These are phyloP conservation scores for Berkeleyomyces rouxiae DNA, from an alignment of 2,329 filamentous ascomycete species.

Conservation along the genomic window DNA sequence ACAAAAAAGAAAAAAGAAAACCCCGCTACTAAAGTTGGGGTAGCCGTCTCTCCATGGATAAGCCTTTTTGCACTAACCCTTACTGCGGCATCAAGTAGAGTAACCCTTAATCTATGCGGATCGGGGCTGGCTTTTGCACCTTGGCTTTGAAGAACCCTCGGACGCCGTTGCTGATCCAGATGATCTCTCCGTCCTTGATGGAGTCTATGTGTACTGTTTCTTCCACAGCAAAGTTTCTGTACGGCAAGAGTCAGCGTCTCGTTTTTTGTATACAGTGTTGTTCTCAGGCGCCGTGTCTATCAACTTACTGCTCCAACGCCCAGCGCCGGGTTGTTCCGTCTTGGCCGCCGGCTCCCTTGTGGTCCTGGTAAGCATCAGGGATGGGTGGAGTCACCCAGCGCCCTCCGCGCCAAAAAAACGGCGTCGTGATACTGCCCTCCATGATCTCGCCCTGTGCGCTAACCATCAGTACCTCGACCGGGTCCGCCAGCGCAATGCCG, in stretches of 20 bases:
- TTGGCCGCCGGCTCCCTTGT: conserved; percentile 53
- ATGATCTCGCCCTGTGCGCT: conserved; percentile 52
- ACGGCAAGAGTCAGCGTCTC: background rate
- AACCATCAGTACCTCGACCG: conserved; percentile 58
- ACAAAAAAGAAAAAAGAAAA: background rate
- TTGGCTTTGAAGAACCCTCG: conserved; percentile 52
- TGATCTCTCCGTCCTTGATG: conserved; percentile 54
- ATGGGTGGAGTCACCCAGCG: conserved; percentile 69
- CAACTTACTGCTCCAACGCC: conserved; percentile 50
- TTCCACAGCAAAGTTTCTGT: conserved; percentile 46
- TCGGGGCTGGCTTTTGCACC: conserved; percentile 16
- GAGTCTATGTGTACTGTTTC: conserved; percentile 41
- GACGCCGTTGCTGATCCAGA: conserved; percentile 81
- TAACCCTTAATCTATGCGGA: background rate
- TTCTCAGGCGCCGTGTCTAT: background rate
- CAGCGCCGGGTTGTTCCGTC: conserved; percentile 68
- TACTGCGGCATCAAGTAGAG: background rate
- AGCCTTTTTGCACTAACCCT: background rate
- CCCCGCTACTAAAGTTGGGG: too few species aligned
- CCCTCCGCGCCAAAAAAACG: conserved; percentile 59
- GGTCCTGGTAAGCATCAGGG: conserved; percentile 21
- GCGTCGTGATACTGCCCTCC: conserved; percentile 70
- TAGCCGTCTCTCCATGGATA: background rate
- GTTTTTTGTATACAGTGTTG: background rate
- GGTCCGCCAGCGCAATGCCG: conserved; percentile 28